Evolutionary conservation across 176 grass and related monocot genomes (phyloP).

Genomic region (Elymus sibiricus): DNA sequence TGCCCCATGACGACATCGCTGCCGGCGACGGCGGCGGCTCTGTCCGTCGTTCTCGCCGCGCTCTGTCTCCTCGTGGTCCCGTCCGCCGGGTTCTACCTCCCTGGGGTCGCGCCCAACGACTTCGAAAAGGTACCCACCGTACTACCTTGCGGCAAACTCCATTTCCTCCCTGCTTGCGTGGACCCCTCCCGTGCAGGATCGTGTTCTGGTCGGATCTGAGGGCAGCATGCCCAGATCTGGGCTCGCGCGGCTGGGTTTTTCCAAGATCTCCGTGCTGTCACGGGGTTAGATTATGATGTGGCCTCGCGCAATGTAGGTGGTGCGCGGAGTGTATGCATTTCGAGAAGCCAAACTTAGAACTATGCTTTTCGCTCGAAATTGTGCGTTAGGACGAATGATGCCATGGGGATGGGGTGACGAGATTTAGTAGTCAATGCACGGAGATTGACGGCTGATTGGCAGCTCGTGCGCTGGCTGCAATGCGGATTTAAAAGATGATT

Average conservation of each 20-base stretch:
- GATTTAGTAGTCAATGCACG: not conserved
- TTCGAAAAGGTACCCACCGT: conserved; percentile 56
- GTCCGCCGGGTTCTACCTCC: conserved; percentile 70
- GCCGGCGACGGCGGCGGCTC: conserved; percentile 23
- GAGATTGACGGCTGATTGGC: not conserved
- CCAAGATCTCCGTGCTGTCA: conserved; percentile 19
- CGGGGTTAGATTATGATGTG: not conserved
- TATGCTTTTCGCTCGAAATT: not conserved
- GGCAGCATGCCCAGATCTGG: conserved; percentile 32
- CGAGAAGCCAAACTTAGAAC: not conserved
- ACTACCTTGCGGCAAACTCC: not conserved
- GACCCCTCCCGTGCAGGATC: not conserved
- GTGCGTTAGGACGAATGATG: not conserved
- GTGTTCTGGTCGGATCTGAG: conserved; percentile 22
- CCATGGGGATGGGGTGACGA: not conserved
- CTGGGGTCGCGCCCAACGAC: conserved; percentile 82
- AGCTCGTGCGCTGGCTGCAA: not conserved
- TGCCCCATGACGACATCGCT: conserved; percentile 44
- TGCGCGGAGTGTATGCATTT: not conserved
- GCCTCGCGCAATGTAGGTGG: not conserved
- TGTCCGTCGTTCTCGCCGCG: conserved; percentile 33
- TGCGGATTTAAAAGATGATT: not conserved
- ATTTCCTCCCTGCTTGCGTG: not conserved
- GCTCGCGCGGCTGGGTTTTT: not conserved
- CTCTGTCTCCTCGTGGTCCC: conserved; percentile 38